Evolutionary conservation across 805 yeast genomes (phyloP).

Genomic region (Wickerhamomyces tratensis): DNA sequence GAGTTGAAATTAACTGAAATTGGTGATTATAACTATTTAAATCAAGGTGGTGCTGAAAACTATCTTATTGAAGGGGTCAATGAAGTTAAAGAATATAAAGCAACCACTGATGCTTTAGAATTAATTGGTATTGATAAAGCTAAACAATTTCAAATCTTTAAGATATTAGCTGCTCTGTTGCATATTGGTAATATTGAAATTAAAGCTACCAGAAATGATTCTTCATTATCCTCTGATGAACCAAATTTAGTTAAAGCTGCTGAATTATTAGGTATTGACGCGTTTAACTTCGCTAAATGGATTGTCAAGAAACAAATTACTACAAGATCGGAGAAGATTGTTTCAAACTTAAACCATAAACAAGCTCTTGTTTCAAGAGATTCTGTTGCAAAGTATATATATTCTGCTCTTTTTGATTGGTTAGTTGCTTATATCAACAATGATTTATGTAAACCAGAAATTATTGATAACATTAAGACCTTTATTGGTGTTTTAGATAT

Average conservation of each 20-base stretch:
- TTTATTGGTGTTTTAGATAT: constrained; percentile 97
- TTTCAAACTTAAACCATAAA: constrained; percentile 68
- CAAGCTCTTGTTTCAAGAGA: constrained; percentile 91
- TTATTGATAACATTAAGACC: constrained; percentile 46
- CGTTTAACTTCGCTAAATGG: constrained; percentile 77
- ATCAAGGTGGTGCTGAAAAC: constrained; percentile 66
- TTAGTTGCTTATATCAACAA: constrained; percentile 74
- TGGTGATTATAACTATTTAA: constrained; percentile 68
- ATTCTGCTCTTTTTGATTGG: constrained; percentile 93
- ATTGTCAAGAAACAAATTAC: constrained; percentile 82
- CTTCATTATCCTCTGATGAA: constrained; percentile 76
- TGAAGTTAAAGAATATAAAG: constrained; percentile 68
- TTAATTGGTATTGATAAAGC: constrained; percentile 64
- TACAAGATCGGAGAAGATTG: constrained; percentile 88
- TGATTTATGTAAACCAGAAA: constrained; percentile 71
- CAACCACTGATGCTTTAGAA: constrained; percentile 65
- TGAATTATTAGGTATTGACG: constrained; percentile 73
- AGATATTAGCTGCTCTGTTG: constrained; percentile 75
- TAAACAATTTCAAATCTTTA: constrained; percentile 61
- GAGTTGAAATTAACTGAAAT: constrained; percentile 54
- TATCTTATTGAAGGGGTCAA: constrained; percentile 66
- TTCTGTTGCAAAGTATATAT: constrained; percentile 92
- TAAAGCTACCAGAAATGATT: constrained; percentile 76
- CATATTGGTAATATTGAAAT: constrained; percentile 91
- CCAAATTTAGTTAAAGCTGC: constrained; percentile 77